Conservation (phyloP, 2,329 filamentous ascomycete species). For the Alternaria postmessia region DNA sequence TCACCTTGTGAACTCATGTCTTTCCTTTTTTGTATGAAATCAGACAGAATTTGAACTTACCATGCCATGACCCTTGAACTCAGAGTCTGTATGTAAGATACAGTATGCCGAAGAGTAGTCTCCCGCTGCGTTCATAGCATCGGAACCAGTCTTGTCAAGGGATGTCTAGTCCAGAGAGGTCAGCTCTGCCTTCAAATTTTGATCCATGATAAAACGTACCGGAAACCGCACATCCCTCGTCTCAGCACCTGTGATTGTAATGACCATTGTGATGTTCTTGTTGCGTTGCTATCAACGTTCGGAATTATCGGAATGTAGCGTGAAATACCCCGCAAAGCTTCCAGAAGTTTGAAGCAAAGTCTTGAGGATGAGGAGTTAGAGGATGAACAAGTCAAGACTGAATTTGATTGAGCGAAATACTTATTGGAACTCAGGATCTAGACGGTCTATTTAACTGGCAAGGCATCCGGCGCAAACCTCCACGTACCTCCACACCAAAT, state of each 20-base stretch:
- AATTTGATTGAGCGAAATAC: not conserved
- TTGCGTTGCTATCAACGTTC: conserved; percentile 4
- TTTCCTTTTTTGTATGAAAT: not conserved
- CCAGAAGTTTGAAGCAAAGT: not conserved
- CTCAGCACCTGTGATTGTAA: conserved; percentile 55
- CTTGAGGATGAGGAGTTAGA: not conserved
- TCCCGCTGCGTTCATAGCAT: conserved; percentile 94
- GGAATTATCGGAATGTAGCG: conserved; percentile 16
- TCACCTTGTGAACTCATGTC: not conserved
- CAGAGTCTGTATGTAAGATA: conserved; percentile 81
- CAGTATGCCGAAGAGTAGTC: conserved; percentile 97
- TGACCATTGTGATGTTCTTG: conserved; percentile 49
- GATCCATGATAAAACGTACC: conserved; percentile 36
- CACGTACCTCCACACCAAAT: conserved; percentile 4
- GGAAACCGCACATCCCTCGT: conserved; percentile 61
- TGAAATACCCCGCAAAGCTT: conserved; percentile 12
- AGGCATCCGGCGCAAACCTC: conserved; percentile 6
- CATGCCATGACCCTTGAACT: conserved; percentile 79
- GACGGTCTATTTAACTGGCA: conserved; percentile 15
- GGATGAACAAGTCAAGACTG: not conserved
- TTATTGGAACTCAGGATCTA: conserved; percentile 7
- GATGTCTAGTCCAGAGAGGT: conserved; percentile 67
- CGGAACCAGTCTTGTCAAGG: conserved; percentile 92
- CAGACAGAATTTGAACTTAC: conserved; percentile 60
- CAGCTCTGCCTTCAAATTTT: not conserved